These are phyloP conservation scores for Talaromyces rugulosus DNA, from an alignment of 2,329 filamentous ascomycete genomes.

Conservation along the genomic window DNA sequence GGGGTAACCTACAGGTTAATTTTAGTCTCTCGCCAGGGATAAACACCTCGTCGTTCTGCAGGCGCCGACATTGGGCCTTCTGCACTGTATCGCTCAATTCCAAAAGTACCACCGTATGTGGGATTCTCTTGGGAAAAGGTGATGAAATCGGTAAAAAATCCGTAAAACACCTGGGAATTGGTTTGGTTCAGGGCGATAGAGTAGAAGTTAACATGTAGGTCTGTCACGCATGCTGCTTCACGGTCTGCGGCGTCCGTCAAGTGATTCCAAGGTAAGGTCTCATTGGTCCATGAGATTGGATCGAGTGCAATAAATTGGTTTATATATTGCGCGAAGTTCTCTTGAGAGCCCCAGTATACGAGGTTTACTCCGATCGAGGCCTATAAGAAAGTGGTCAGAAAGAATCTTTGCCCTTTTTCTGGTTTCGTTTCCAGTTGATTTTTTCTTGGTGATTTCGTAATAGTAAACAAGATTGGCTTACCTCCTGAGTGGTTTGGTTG, in stretches of 20 bases:
- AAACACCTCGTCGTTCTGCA: slow-evolving; percentile 4
- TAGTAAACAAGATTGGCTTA: background rate
- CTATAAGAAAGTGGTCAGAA: background rate
- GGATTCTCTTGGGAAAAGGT: slow-evolving; percentile 9
- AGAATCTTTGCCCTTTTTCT: background rate
- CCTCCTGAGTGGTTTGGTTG: slow-evolving; percentile 5
- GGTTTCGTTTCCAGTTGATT: background rate
- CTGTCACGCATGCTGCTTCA: slow-evolving; percentile 1
- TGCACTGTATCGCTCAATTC: slow-evolving; percentile 9
- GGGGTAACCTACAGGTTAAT: slow-evolving; percentile 3
- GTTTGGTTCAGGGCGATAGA: slow-evolving; percentile 8
- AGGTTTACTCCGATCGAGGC: slow-evolving; percentile 8
- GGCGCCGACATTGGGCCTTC: slow-evolving; percentile 7
- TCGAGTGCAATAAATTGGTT: slow-evolving; percentile 3
- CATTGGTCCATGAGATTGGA: slow-evolving; percentile 5
- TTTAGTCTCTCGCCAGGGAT: slow-evolving; percentile 9
- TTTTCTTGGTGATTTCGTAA: background rate
- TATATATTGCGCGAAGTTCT: slow-evolving; percentile 1
- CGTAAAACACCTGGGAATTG: slow-evolving; percentile 1
- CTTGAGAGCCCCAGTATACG: slow-evolving; percentile 5
- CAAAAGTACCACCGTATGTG: slow-evolving; percentile 1
- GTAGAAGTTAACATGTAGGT: slow-evolving; percentile 6
- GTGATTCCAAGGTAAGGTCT: slow-evolving; percentile 5
- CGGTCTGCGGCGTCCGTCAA: slow-evolving; percentile 1
- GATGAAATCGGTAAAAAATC: slow-evolving; percentile 10